Evolutionary conservation across 1,139 yeast genomes (phyloP).

Genomic region (Entelexis sorbosivorans): DNA sequence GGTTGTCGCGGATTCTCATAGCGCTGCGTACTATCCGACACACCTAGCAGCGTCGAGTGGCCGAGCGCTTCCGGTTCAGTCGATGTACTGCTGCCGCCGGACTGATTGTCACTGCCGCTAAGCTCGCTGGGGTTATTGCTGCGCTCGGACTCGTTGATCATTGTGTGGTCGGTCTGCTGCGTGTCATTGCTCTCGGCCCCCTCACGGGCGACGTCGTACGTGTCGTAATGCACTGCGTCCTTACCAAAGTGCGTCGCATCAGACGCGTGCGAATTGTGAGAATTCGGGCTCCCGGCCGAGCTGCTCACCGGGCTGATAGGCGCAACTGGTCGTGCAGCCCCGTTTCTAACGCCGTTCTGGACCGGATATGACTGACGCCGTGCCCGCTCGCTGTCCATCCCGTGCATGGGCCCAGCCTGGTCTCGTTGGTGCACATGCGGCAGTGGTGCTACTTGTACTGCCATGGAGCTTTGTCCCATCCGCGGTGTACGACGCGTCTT

Average conservation of each 20-base stretch:
- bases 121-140: neutral
- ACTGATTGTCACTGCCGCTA: neutral
- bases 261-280: neutral
- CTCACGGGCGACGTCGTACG: neutral
- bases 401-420: slow-evolving; percentile 1
- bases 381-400: neutral
- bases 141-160: neutral
- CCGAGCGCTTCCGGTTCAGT: neutral
- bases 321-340: neutral
- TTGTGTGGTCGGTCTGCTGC: slow-evolving; percentile 1
- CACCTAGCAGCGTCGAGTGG: neutral
- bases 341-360: neutral
- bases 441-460: slow-evolving; percentile 15
- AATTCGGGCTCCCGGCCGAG: slow-evolving; percentile 1
- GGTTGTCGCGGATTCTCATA: neutral
- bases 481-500: neutral
- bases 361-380: neutral
- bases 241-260: slow-evolving; percentile 3
- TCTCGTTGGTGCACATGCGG: slow-evolving; percentile 9
- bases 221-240: neutral
- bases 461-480: slow-evolving; percentile 5
- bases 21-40: neutral
- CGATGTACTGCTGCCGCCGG: neutral
- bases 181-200: neutral
- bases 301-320: neutral